Evolutionary conservation across 2,329 filamentous ascomycete genomes (phyloP).

Genomic region (Zymoseptoria brevis): DNA sequence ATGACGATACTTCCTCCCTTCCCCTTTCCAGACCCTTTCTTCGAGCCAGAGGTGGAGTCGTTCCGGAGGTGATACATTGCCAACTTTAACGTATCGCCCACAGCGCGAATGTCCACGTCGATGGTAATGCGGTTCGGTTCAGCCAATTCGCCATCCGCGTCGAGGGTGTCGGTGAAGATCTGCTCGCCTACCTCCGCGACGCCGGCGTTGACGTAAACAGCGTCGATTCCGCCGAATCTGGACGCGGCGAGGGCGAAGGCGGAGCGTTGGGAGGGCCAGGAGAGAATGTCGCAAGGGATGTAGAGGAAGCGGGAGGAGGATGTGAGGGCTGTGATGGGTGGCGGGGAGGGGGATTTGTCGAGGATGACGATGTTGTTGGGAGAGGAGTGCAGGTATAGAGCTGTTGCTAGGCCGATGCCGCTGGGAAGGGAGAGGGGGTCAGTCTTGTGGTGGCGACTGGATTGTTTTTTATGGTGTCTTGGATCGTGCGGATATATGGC

Average conservation of each 20-base stretch:
- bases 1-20: constrained; percentile 40
- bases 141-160: constrained; percentile 34
- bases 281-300: constrained; percentile 38
- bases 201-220: constrained; percentile 44
- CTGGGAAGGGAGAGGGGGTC: not conserved
- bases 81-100: constrained; percentile 40
- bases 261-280: constrained; percentile 38
- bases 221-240: constrained; percentile 39
- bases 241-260: constrained; percentile 36
- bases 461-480: not conserved
- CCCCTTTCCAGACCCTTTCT: constrained; percentile 23
- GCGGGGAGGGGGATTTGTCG: constrained; percentile 17
- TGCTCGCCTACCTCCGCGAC: constrained; percentile 43
- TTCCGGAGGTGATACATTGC: constrained; percentile 42
- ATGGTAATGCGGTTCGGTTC: constrained; percentile 41
- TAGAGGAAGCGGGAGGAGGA: constrained; percentile 25
- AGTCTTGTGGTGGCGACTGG: not conserved
- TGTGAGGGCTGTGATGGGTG: constrained; percentile 10
- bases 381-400: constrained; percentile 22
- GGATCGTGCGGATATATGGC: not conserved
- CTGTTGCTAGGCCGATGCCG: constrained; percentile 28
- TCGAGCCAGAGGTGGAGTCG: constrained; percentile 5
- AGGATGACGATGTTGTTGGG: constrained; percentile 25
- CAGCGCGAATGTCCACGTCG: constrained; percentile 41
- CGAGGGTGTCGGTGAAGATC: constrained; percentile 41